Evolutionary conservation across 78 protist genomes (phyloP).

Genomic region (Dictyostelium firmibasis): DNA sequence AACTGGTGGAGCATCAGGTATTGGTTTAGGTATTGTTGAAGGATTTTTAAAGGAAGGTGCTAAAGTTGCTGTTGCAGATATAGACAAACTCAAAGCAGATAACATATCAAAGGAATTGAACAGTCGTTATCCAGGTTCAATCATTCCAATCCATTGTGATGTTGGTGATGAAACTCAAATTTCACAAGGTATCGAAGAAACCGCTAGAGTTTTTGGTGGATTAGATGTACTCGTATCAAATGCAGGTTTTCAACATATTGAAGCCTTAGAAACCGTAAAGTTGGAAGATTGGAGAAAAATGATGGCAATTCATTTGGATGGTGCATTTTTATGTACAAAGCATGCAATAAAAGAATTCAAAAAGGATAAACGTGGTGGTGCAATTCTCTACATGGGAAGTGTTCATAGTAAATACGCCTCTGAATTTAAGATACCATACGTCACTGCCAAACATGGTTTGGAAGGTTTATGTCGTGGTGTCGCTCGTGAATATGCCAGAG

Average conservation of each 20-base stretch:
- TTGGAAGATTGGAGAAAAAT: conserved; percentile 72
- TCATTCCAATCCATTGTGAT: conserved; percentile 9
- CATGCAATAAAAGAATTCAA: conserved; percentile 64
- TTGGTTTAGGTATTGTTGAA: conserved; percentile 77
- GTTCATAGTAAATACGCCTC: conserved; percentile 82
- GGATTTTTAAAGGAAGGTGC: conserved; percentile 54
- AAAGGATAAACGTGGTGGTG: conserved; percentile 66
- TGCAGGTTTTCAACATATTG: conserved; percentile 84
- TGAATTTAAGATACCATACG: conserved; percentile 81
- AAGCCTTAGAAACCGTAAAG: conserved; percentile 40
- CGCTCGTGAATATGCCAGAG: conserved; percentile 82
- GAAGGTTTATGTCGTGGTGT: conserved; percentile 81
- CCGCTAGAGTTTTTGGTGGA: conserved; percentile 47
- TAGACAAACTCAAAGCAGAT: conserved; percentile 11
- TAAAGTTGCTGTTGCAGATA: conserved; percentile 65
- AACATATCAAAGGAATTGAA: conserved; percentile 4
- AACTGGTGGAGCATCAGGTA: conserved; percentile 77
- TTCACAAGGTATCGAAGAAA: neutral
- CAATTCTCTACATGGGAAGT: conserved; percentile 80
- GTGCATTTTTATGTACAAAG: conserved; percentile 78
- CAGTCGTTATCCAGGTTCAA: conserved; percentile 12
- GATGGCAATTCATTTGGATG: conserved; percentile 84
- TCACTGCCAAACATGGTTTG: conserved; percentile 85
- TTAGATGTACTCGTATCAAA: conserved; percentile 73
- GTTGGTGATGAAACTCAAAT: conserved; percentile 44